Evolutionary conservation across 2,329 filamentous ascomycete species (phyloP).

Genomic region (Aspergillus tamarii): DNA sequence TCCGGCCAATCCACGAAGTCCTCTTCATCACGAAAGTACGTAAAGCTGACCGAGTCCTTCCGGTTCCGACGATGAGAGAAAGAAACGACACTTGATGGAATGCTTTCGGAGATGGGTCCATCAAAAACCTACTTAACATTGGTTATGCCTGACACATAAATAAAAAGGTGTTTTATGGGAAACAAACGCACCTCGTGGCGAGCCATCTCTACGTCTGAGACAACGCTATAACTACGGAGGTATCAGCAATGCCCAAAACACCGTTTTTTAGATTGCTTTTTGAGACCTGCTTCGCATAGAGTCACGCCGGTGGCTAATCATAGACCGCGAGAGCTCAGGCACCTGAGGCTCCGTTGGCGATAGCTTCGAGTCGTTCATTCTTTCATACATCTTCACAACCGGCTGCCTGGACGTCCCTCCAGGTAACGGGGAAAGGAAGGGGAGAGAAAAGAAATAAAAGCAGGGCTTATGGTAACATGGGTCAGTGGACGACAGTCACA

Average conservation of each 20-base stretch:
- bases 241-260: conserved; percentile 23
- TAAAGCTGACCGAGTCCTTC: conserved; percentile 86
- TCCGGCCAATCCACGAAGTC: conserved; percentile 57
- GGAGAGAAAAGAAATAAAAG: background rate
- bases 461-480: background rate
- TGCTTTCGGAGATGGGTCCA: conserved; percentile 89
- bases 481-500: background rate
- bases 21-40: conserved; percentile 78
- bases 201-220: conserved; percentile 98
- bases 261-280: conserved; percentile 4
- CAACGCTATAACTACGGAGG: conserved; percentile 66
- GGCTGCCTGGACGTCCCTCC: background rate
- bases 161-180: background rate
- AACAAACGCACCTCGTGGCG: conserved; percentile 74
- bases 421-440: background rate
- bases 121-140: conserved; percentile 67
- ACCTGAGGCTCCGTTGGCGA: conserved; percentile 28
- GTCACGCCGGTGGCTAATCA: conserved; percentile 34
- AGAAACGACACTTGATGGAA: conserved; percentile 91
- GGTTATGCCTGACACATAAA: conserved; percentile 10
- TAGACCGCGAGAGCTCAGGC: conserved; percentile 26
- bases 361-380: conserved; percentile 34
- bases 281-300: conserved; percentile 46
- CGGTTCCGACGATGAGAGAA: conserved; percentile 83
- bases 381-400: conserved; percentile 9